Conservation (phyloP, 192 early-diverging fungal species). For the Gryganskiella cystojenkinii region DNA sequence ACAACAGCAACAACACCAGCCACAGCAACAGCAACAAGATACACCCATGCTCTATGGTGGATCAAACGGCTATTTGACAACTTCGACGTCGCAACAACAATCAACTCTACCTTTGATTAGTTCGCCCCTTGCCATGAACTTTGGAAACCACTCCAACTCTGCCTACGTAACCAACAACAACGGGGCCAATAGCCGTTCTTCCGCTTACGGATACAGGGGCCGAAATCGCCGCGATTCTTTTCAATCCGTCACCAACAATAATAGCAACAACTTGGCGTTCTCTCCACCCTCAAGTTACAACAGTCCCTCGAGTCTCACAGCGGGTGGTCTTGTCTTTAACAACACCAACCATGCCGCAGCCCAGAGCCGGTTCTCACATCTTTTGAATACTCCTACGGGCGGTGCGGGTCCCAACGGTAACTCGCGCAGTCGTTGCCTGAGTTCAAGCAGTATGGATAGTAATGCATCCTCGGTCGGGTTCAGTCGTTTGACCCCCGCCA, state of each 20-base stretch:
- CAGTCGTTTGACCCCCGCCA: conserved; percentile 35
- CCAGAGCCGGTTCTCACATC: conserved; percentile 14
- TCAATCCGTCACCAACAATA: neutral
- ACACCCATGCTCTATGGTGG: no score
- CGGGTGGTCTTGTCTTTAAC: neutral
- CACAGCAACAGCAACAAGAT: conserved; percentile 5
- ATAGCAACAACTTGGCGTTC: conserved; percentile 22
- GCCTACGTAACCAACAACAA: neutral
- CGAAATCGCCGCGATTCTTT: conserved; percentile 34
- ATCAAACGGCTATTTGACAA: conserved; percentile 21
- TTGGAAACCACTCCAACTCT: conserved; percentile 5
- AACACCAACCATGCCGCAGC: neutral
- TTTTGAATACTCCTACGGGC: neutral
- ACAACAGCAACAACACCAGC: neutral
- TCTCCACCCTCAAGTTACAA: conserved; percentile 32
- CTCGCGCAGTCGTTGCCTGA: conserved; percentile 37
- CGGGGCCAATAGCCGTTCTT: conserved; percentile 8
- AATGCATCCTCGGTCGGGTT: conserved; percentile 46
- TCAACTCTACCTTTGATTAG: conserved; percentile 34
- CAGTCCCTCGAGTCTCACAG: conserved; percentile 10
- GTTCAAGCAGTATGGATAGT: conserved; percentile 45
- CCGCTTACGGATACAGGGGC: conserved; percentile 14
- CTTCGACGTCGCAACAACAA: conserved; percentile 15
- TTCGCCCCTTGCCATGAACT: conserved; percentile 45
- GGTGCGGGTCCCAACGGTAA: conserved; percentile 4